Base-by-base conservation (phyloP, 2,329 filamentous ascomycete species). In the Ophiostoma australiae region DNA sequence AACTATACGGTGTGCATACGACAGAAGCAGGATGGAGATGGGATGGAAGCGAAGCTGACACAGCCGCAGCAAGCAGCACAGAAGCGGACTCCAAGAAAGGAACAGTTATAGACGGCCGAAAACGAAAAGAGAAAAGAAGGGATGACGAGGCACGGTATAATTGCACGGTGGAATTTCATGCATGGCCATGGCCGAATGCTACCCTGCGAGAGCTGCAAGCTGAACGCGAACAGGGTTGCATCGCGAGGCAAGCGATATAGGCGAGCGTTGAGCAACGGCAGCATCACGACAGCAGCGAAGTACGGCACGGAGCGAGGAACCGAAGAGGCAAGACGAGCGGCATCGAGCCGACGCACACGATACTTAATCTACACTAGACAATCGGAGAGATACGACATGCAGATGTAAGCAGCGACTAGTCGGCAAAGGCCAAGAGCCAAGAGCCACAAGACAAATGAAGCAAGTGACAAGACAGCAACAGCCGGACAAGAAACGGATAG, bases 81-180 rank as follows among this genome's bases (percentile, higher is more conserved):
- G 0, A 10, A 63, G 15, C 58, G 15, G 27, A 63, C n/a, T 7
- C 52, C n/a, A 58, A 31, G 5, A 31, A 23, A 10, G 11, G 55
- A 61, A 33, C 23, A 61, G 1, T 17, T 3, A 33, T 1, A 33
- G 13, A 23, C 52, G 4, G 3, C 8, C 2, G 3, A 27, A 31
- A 63, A 33, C 13, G 15, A 33, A 11, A 6, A 39, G 27, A 69
- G 13, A 52, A 52, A 63, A 33, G 27, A 17, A 33, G 13, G 5
- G 58, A 31, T 63, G 58, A 63, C 58, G 58, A 63, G 27, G 58
- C 58, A 27, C 52, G 52, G 52, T 63, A 27, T 4, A 63, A 58
- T 58, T 48, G 44, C 52, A 58, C 23, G n/a, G n/a, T 58, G n/a
- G 52, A 27, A 27, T 27, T 7, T n/a, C 5, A 33, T 33, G 58